These are phyloP conservation scores for Phaeodactylum tricornutum DNA, from an alignment of 108 stramenopile genomes.

Conservation along the genomic window DNA sequence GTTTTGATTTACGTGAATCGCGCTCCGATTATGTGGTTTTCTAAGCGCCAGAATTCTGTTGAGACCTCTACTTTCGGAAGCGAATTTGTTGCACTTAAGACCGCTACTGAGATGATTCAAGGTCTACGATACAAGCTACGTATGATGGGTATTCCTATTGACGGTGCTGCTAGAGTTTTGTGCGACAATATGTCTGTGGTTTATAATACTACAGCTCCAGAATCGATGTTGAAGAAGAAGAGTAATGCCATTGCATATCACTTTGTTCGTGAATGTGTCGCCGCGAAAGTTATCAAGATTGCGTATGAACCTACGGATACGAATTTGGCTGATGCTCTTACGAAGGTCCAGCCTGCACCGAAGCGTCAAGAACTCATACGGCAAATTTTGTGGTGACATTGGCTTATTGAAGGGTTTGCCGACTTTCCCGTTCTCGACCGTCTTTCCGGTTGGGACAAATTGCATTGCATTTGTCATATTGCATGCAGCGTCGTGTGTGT, in stretches of 20 bases:
- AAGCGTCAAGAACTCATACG: background rate
- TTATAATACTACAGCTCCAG: constrained; percentile 2
- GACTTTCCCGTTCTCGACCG: too few species aligned
- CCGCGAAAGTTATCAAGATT: constrained; percentile 14
- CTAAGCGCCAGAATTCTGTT: constrained; percentile 25
- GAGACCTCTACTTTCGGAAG: constrained; percentile 10
- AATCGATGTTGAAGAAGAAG: constrained; percentile 1
- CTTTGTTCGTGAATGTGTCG: constrained; percentile 8
- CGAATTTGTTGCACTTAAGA: constrained; percentile 46
- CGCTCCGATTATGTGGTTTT: constrained; percentile 28
- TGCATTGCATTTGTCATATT: too few species aligned
- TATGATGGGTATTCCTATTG: constrained; percentile 34
- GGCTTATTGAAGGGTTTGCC: too few species aligned
- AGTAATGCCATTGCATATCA: background rate
- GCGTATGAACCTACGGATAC: constrained; percentile 17
- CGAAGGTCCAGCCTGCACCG: constrained; percentile 13
- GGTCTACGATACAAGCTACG: constrained; percentile 46
- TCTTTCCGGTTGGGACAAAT: too few species aligned
- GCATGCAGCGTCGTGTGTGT: too few species aligned
- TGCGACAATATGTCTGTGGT: background rate
- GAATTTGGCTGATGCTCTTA: constrained; percentile 25
- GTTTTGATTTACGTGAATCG: constrained; percentile 18
- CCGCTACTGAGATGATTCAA: constrained; percentile 20
- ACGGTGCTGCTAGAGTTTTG: background rate
- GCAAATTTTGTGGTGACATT: too few species aligned